phyloP scores from a whole-genome alignment of 1,284 basidiomycete species.

The Boletellus deceptivus region DNA sequence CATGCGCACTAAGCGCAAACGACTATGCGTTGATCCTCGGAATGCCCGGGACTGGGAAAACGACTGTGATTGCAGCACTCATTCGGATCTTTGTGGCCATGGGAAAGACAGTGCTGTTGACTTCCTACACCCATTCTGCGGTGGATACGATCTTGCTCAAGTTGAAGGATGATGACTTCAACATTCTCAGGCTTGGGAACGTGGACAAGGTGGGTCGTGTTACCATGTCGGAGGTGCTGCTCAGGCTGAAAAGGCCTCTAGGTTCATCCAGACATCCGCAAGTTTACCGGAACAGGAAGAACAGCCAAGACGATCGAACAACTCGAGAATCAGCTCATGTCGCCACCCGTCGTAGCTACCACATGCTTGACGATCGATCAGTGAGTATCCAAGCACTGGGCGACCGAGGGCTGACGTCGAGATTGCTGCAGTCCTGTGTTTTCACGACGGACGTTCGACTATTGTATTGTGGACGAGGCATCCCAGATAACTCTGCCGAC shows the following conservation, averaged over 20 bases:
- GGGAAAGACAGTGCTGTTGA: conserved; percentile 87
- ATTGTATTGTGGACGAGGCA: conserved; percentile 98
- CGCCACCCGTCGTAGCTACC: conserved; percentile 91
- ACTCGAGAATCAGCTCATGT: conserved; percentile 77
- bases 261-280: conserved; percentile 78
- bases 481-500: conserved; percentile 97
- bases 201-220: conserved; percentile 73
- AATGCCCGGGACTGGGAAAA: conserved; percentile 99
- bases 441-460: conserved; percentile 84
- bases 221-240: not conserved
- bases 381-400: conserved; percentile 45
- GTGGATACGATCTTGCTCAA: conserved; percentile 95
- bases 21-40: conserved; percentile 94
- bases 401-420: not conserved
- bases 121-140: conserved; percentile 96
- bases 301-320: conserved; percentile 68
- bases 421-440: conserved; percentile 69
- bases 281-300: conserved; percentile 64
- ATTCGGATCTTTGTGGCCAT: conserved; percentile 76
- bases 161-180: conserved; percentile 63
- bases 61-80: conserved; percentile 89
- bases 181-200: conserved; percentile 86
- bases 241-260: conserved; percentile 30
- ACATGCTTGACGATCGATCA: conserved; percentile 94
- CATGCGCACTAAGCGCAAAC: conserved; percentile 71